These are phyloP conservation scores for Chlamydomonas reinhardtii DNA, from an alignment of 163 green algal species.

Conservation along the genomic window DNA sequence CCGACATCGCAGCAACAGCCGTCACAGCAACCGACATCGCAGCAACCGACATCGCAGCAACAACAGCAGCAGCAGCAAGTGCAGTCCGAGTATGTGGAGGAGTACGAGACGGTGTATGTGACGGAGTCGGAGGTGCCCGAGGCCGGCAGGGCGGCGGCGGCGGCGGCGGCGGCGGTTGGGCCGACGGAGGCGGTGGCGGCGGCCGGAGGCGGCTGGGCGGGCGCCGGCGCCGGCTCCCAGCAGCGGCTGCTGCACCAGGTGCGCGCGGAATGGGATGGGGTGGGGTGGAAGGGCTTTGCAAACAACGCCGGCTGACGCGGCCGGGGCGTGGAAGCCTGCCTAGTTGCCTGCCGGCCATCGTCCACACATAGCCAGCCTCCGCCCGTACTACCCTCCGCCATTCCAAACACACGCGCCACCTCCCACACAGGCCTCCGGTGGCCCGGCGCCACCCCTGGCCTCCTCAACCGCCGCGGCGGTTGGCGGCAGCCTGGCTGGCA, in stretches of 20 bases:
- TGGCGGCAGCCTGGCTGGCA: not conserved
- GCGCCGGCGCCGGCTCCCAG: not conserved
- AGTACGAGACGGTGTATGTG: constrained; percentile 54
- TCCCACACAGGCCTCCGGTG: not conserved
- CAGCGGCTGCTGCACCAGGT: not conserved
- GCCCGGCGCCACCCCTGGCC: not conserved
- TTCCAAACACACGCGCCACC: too few species aligned
- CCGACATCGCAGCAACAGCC: not conserved
- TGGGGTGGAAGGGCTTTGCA: too few species aligned
- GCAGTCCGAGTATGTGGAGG: constrained; percentile 36
- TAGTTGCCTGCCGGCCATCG: too few species aligned
- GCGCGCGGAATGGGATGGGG: too few species aligned
- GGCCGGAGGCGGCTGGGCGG: not conserved
- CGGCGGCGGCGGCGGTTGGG: not conserved
- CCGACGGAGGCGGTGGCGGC: not conserved
- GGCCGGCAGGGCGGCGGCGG: not conserved
- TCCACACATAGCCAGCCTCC: too few species aligned
- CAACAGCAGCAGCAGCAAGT: not conserved
- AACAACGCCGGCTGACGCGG: too few species aligned
- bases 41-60: not conserved
- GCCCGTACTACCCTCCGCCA: too few species aligned
- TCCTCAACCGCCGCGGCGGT: not conserved
- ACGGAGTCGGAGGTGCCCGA: constrained; percentile 42
- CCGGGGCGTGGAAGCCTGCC: too few species aligned
- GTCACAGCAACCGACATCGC: not conserved